phyloP scores from a whole-genome alignment of 306 rosid genomes.

The Fragaria vesca region DNA sequence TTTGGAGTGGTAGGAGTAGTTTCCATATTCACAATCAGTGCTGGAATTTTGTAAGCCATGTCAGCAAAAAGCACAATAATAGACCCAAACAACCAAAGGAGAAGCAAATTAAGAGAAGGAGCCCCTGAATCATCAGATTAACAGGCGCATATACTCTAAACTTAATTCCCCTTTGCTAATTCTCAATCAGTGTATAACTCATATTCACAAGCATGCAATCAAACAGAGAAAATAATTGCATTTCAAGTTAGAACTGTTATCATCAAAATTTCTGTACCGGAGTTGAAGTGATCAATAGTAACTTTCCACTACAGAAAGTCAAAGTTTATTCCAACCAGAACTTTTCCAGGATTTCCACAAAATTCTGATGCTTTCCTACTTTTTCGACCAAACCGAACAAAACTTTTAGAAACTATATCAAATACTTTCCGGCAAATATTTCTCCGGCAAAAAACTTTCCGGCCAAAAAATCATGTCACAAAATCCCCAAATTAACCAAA shows the following conservation, averaged over 20 bases:
- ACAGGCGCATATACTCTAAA: neutral
- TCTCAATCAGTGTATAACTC: neutral
- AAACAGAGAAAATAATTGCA: neutral
- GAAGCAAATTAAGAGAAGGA: neutral
- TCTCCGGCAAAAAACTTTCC: neutral
- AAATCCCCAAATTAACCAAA: neutral
- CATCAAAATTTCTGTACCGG: neutral
- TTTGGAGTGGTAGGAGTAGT: slow-evolving; percentile 21
- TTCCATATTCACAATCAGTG: slow-evolving; percentile 40
- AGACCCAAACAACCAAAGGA: neutral
- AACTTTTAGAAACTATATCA: neutral
- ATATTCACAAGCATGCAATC: neutral
- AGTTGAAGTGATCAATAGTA: neutral
- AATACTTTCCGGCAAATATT: neutral
- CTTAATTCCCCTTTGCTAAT: neutral
- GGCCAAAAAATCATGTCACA: neutral
- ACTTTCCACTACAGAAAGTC: neutral
- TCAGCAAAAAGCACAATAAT: slow-evolving; percentile 7
- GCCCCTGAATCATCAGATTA: neutral
- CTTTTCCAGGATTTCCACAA: slow-evolving; percentile 4
- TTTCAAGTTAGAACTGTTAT: neutral
- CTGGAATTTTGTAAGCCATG: slow-evolving; percentile 48
- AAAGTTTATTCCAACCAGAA: neutral
- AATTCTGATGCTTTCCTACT: neutral
- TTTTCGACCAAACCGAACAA: neutral